A percentile compares a stretch with the other conserved stretches of the same genome.
These are phyloP conservation scores for Pneumocystis canis DNA, from an alignment of 1,139 yeast genomes.

Conservation along the genomic window DNA sequence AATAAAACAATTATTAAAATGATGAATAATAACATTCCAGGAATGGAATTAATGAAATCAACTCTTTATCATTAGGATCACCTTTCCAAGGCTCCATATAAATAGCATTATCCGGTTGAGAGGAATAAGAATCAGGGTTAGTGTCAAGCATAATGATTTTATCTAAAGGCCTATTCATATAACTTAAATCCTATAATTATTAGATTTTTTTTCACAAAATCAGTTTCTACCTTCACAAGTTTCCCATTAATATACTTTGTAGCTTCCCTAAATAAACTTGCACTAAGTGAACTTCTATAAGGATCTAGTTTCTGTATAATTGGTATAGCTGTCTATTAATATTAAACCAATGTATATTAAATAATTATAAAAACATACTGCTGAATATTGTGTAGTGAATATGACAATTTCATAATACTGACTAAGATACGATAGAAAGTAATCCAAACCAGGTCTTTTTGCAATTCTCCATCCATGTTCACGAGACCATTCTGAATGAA, in stretches of 20 bases:
- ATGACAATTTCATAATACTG: conserved; percentile 92
- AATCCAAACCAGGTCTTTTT: conserved; percentile 96
- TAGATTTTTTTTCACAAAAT: conserved; percentile 29
- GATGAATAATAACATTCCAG: conserved; percentile 45
- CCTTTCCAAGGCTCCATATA: conserved; percentile 81
- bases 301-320: conserved; percentile 85
- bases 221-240: conserved; percentile 26
- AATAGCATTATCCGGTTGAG: conserved; percentile 89
- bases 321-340: conserved; percentile 52
- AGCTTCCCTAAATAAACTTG: conserved; percentile 80
- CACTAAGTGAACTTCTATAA: conserved; percentile 72
- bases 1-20: background rate
- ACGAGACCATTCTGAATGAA: conserved; percentile 86
- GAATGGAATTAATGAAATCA: conserved; percentile 73
- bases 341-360: background rate
- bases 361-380: background rate
- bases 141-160: conserved; percentile 72
- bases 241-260: conserved; percentile 83
- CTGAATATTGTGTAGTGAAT: conserved; percentile 72
- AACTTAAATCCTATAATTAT: conserved; percentile 44
- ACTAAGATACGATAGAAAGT: conserved; percentile 83
- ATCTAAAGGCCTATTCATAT: conserved; percentile 77
- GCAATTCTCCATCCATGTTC: conserved; percentile 97
- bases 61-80: conserved; percentile 53
- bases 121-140: conserved; percentile 51